These are phyloP conservation scores for Boletus tylopilopsis DNA, from an alignment of 768 basidiomycete genomes.

Conservation along the genomic window DNA sequence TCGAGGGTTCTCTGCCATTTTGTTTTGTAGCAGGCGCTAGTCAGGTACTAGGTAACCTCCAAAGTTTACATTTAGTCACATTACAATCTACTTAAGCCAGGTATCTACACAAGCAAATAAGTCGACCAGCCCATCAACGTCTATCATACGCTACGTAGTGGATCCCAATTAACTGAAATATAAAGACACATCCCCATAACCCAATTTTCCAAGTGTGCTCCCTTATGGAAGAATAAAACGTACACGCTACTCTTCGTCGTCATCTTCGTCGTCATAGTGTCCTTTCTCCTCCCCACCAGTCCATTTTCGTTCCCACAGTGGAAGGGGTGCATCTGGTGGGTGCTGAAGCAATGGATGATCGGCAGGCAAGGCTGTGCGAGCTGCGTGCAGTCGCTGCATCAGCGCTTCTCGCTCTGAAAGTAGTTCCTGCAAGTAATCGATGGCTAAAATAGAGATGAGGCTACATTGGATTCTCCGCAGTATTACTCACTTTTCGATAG, in stretches of 20 bases:
- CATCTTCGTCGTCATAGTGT: conserved; percentile 45
- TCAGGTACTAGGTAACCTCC: too few relatives aligned
- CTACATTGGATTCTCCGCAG: background rate
- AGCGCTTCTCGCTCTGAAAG: conserved; percentile 57
- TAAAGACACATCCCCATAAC: conserved; percentile 13
- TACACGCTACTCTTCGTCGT: conserved; percentile 39
- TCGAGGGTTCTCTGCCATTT: conserved; percentile 20
- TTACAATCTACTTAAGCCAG: too few relatives aligned
- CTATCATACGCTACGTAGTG: conserved; percentile 7
- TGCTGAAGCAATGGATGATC: conserved; percentile 53
- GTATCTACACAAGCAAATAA: conserved; percentile 19
- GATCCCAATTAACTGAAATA: conserved; percentile 26
- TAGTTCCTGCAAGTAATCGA: conserved; percentile 76
- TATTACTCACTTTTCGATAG: conserved; percentile 71
- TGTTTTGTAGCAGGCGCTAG: background rate
- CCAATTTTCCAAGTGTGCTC: background rate
- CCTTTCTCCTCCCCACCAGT: conserved; percentile 62
- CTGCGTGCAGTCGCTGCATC: conserved; percentile 54
- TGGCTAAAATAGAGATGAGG: conserved; percentile 47
- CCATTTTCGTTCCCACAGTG: conserved; percentile 84
- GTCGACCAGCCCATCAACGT: conserved; percentile 1
- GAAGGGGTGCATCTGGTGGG: conserved; percentile 27
- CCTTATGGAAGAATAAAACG: background rate
- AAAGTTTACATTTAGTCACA: too few relatives aligned
- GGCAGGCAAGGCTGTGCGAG: conserved; percentile 52